Base-by-base conservation (phyloP, 78 protist genomes). In the Dictyostelium capitatum region DNA sequence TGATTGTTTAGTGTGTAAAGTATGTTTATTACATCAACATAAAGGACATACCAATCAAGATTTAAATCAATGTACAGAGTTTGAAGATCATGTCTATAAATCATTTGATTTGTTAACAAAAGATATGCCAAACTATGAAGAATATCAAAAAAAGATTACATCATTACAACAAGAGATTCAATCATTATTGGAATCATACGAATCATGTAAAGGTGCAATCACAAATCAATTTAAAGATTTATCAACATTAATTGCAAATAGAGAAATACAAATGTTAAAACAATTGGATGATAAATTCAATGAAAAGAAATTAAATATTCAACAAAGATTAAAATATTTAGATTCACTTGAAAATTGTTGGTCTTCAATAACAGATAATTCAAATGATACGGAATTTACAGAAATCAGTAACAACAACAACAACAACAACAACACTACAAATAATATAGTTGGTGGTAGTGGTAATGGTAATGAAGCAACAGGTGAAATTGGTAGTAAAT, bases 1-100 rank as follows among this genome's bases (percentile, higher is more conserved):
- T 46, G 79, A 73, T 4, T 46, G 79, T 73, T 20, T 73, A 73
- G 79, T 73, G 8, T 73, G 79, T 73, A 73, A 32, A 46, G 50
- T 17, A 8, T 73, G 79, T 73, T 15, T 73, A 20, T 46, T 47
- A 47, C 30, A 54, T 9, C 30, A 15, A 19, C 79, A 73, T 32
- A 47, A 37, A 32, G 79, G 56, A 17, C 79, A 73, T 47, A 73
- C 4, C 20, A n/a, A 46, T 46, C 17, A 73, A 5, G 79, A 73
- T 14, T 46, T 73, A 5, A 46, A 23, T 9, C n/a, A 37, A n/a
- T n/a, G 32, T n/a, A 54, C 43, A 9, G 51, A 37, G 47, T 73
- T 73, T 8, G n/a, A 17, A 23, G 32, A 20, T 19, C 9, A 30
- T 10, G n/a, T 73, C 12, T 62, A 62, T 62, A n/a, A 37, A 20